A percentile compares a stretch with the other conserved stretches of the same genome.
These are phyloP conservation scores for Chaetoceros muelleri DNA, from an alignment of 108 stramenopile species.

Conservation along the genomic window DNA sequence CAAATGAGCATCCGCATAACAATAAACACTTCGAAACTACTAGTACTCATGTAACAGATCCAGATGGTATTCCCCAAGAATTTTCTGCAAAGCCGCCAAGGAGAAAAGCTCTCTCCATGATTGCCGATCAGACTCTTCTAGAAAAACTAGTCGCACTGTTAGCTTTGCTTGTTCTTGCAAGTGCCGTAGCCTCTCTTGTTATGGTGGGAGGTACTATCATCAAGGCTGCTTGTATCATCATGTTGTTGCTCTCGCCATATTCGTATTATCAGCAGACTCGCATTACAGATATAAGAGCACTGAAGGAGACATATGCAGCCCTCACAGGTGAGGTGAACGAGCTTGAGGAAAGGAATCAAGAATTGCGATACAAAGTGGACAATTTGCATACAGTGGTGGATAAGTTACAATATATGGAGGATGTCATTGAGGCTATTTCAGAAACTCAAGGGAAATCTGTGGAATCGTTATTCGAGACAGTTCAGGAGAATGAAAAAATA, in stretches of 20 bases:
- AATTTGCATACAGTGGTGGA: slow-evolving; percentile 47
- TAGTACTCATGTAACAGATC: no score
- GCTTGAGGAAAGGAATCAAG: slow-evolving; percentile 35
- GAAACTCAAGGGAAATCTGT: slow-evolving; percentile 54
- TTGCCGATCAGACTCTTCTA: no score
- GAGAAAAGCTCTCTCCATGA: no score
- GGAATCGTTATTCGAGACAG: slow-evolving; percentile 41
- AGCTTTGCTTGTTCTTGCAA: no score
- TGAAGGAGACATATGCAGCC: slow-evolving; percentile 47
- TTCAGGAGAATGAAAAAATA: slow-evolving; percentile 49
- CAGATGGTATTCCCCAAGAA: no score
- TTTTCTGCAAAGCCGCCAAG: no score
- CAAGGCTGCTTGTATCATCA: not conserved
- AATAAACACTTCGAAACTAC: no score
- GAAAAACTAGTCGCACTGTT: no score
- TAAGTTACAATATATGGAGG: slow-evolving; percentile 47
- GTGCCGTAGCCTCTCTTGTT: no score
- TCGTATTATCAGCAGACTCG: slow-evolving; percentile 63
- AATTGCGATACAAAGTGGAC: slow-evolving; percentile 36
- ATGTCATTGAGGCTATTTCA: slow-evolving; percentile 53
- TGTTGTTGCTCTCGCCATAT: not conserved
- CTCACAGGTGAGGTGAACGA: slow-evolving; percentile 46
- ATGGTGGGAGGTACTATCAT: no score
- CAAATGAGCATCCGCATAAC: no score
- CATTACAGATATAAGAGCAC: slow-evolving; percentile 51